Conservation (phyloP, 805 yeast species). For the Sugiyamaella lignohabitans region DNA sequence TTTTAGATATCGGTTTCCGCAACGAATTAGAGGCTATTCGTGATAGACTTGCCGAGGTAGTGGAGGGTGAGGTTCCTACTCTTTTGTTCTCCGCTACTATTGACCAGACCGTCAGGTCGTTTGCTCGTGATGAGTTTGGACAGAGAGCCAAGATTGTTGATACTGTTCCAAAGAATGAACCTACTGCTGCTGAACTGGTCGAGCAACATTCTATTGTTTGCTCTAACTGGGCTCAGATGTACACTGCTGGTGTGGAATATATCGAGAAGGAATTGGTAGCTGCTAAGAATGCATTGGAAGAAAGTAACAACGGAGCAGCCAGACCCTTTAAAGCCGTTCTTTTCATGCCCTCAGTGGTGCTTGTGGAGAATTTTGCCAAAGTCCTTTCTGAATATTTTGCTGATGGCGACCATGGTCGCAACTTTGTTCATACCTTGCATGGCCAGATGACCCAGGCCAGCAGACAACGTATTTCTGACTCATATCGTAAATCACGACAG, state of each 20-base stretch:
- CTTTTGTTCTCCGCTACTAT: conserved; percentile 86
- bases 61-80: conserved; percentile 42
- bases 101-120: conserved; percentile 54
- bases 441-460: conserved; percentile 67
- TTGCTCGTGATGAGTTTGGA: conserved; percentile 49
- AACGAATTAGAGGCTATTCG: conserved; percentile 57
- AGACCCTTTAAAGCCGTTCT: conserved; percentile 65
- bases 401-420: conserved; percentile 2
- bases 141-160: conserved; percentile 43
- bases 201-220: conserved; percentile 59
- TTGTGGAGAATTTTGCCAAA: conserved; percentile 52
- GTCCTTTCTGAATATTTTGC: conserved; percentile 32
- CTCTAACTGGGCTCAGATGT: conserved; percentile 48
- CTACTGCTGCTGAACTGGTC: conserved; percentile 73
- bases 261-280: conserved; percentile 37
- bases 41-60: conserved; percentile 37
- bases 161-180: conserved; percentile 66
- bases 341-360: conserved; percentile 71
- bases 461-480: conserved; percentile 54
- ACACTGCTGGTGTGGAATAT: conserved; percentile 47
- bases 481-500: conserved; percentile 41
- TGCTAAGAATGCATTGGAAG: conserved; percentile 15
- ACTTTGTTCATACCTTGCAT: conserved; percentile 39
- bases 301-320: conserved; percentile 12
- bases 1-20: conserved; percentile 75